A percentile compares a stretch with the other conserved stretches of the same genome.
Conservation (phyloP, 2,329 filamentous ascomycete genomes). For the Seiridium unicorne region DNA sequence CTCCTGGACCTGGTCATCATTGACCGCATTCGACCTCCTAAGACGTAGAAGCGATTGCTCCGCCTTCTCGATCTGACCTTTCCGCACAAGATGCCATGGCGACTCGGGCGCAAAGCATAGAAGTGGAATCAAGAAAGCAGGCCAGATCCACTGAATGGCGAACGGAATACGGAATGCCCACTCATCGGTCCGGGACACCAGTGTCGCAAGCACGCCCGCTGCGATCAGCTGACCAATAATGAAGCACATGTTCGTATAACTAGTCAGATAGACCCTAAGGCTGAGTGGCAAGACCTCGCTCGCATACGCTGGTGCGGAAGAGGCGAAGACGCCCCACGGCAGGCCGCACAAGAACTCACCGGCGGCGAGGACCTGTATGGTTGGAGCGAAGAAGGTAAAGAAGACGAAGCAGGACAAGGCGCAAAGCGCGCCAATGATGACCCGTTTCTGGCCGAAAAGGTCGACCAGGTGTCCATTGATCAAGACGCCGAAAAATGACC, state of each 20-base stretch:
- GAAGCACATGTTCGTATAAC: slow-evolving; percentile 32
- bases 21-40: slow-evolving; percentile 8
- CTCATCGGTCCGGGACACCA: slow-evolving; percentile 21
- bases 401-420: slow-evolving; percentile 34
- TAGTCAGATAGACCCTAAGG: slow-evolving; percentile 24
- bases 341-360: slow-evolving; percentile 35
- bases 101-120: slow-evolving; percentile 36
- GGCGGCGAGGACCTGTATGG: slow-evolving; percentile 26
- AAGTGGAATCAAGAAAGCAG: slow-evolving; percentile 29
- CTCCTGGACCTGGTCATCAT: neutral
- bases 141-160: slow-evolving; percentile 38
- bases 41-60: slow-evolving; percentile 26
- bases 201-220: slow-evolving; percentile 28
- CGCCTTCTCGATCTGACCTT: slow-evolving; percentile 27
- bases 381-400: slow-evolving; percentile 33
- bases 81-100: slow-evolving; percentile 37
- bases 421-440: slow-evolving; percentile 32
- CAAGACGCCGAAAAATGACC: slow-evolving; percentile 39
- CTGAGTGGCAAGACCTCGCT: slow-evolving; percentile 25
- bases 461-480: slow-evolving; percentile 38
- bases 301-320: slow-evolving; percentile 23
- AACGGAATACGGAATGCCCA: slow-evolving; percentile 38
- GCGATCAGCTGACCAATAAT: slow-evolving; percentile 37
- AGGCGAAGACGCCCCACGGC: slow-evolving; percentile 27
- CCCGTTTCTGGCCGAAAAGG: slow-evolving; percentile 30